Evolutionary conservation across 306 rosid genomes (phyloP), one percentile per base, ranked within the genome.

Genomic region (Sechiopsis laciniata): DNA sequence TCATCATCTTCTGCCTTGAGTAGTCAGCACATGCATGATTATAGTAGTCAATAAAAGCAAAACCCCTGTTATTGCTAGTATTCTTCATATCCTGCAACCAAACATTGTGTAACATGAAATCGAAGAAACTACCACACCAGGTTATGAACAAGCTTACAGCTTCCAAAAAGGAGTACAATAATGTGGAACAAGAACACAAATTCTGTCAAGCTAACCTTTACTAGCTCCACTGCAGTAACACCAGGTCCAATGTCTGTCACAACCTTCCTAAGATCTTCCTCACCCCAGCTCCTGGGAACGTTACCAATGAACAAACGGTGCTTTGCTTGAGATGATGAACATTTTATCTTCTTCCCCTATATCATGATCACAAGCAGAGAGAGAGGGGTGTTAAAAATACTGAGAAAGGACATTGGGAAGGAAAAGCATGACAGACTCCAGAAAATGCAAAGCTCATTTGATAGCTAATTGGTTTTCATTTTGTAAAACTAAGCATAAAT

Each of bases 231-330:
- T 60, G 87, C 78, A 5, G 90, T 82, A 78, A 91, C 95, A 75
- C 99, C 99, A 64, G 99, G 99, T 65, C 97, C 97, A 78, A 85
- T 51, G 76, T 83, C 84, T 66, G 79, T 77, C 78, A 94, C 89
- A 76, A 86, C 84, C 83, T 91, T 90, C 85, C 77, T 86, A 55
- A 94, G 84, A 80, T 90, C 99, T 71, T 82, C 91, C 62, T 89
- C 95, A 24, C 86, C 87, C 99, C 97, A 94, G 83, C 84, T 85
- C 87, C 95, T 89, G 42, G 97, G 99, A 87, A 94, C 78, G 79
- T 94, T 94, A 66, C 97, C 97, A 72, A 94, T 87, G 83, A 94
- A 94, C 79, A 94, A 90, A 48, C 99, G 95, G 81, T 94, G 90
- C 87, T 91, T 94, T 63, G 95, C 95, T 85, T 94, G 93, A 80